Conservation (phyloP, 306 rosid genomes). For the peach (Prunus persica) region DNA sequence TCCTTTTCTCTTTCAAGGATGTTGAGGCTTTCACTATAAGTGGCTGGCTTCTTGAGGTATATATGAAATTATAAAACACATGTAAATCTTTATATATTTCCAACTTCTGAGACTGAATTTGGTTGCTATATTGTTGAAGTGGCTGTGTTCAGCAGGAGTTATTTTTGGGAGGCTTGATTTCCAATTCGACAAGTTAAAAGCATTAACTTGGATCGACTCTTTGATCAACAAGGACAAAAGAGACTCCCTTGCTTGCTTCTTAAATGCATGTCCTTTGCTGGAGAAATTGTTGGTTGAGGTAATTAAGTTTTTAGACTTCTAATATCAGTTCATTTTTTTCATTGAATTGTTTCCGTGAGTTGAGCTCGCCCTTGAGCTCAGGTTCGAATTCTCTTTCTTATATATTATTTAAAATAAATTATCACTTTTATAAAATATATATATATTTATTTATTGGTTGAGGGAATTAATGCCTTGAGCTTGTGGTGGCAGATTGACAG, state of each 20-base stretch:
- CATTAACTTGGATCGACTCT: conserved; percentile 14
- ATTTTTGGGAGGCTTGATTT: conserved; percentile 20
- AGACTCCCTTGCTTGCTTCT: conserved; percentile 30
- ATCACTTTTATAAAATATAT: background rate
- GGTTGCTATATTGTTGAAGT: conserved; percentile 6
- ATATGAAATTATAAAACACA: background rate
- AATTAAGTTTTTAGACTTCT: background rate
- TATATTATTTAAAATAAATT: background rate
- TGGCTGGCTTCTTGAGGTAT: conserved; percentile 35
- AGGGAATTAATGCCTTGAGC: too few species aligned
- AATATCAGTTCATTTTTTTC: background rate
- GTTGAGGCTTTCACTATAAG: conserved; percentile 22
- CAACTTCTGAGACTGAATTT: background rate
- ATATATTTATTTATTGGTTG: too few species aligned
- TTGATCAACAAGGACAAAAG: conserved; percentile 15
- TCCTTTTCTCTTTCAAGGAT: conserved; percentile 22
- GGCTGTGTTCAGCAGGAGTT: conserved; percentile 28
- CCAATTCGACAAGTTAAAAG: conserved; percentile 19
- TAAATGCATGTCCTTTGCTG: conserved; percentile 19
- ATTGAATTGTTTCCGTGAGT: background rate
- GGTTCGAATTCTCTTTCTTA: too few species aligned
- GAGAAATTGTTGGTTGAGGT: conserved; percentile 6
- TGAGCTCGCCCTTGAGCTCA: too few species aligned
- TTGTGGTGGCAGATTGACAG: conserved; percentile 12
- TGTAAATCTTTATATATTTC: too few species aligned